Base-by-base conservation (phyloP, 2,329 filamentous ascomycete species). In the Fusarium armeniacum region DNA sequence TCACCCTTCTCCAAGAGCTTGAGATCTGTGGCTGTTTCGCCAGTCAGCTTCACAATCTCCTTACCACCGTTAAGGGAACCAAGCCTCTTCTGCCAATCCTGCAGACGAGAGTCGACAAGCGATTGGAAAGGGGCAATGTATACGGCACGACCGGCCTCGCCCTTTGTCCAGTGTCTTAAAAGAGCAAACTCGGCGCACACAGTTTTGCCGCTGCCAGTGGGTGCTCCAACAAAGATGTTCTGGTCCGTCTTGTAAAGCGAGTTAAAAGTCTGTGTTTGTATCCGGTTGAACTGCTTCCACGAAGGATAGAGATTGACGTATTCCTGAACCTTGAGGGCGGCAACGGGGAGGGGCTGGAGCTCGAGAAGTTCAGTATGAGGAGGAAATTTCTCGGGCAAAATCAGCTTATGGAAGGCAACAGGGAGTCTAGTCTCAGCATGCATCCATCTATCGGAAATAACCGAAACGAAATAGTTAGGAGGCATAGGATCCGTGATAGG, bases 401-500 rank as follows among this genome's bases (percentile, higher is more conserved):
- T 92, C 30, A 99, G 85, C 78, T 98, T 98, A 78, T 97, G 92
- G 83, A 99, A 98, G 1, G 94, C 95, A 3, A 99, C 91, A 0
- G 95, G 91, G 56, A 99, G 84, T 77, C 94, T 94, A 2, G 94
- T 97, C 82, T 99, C 94, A 1, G 95, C 93, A 78, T 97, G 93
- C 93, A 99, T 98, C 96, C 96, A 99, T 72, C 96, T 87, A 79
- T 99, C 96, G 5, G 95, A 98, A 22, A 98, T 83, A 40, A 99
- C 88, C 0, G 94, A 96, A 75, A 99, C 93, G 81, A 99, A 99
- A 83, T 99, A 99, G 79, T 99, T 97, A 0, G 97, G 96, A 16
- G 96, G 96, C 92, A 98, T 97, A 0, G 97, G 97, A 73, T 99
- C 96, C 1, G 93, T 94, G 72, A 99, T 97, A 1, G 96, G 93